phyloP scores from a whole-genome alignment of 169 alveolate species.

The Pseudocohnilembus persalinus region DNA sequence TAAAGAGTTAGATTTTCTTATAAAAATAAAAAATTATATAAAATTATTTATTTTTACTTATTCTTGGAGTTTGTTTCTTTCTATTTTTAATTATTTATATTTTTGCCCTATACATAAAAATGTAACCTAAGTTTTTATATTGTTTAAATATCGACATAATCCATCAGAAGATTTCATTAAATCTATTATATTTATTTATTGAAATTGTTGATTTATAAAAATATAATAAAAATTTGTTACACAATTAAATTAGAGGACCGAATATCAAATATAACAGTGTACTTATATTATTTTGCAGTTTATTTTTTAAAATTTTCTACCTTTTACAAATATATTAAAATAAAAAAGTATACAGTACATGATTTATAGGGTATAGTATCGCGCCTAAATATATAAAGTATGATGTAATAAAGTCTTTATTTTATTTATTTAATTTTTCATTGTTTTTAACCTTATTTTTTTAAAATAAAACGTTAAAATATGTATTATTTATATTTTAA shows the following conservation, averaged over 20 bases:
- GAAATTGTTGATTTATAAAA: not conserved
- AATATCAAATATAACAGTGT: not conserved
- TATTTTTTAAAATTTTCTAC: no score
- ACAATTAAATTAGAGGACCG: not conserved
- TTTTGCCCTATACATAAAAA: not conserved
- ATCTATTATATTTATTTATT: not conserved
- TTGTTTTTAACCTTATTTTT: not conserved
- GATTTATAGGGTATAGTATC: slow-evolving; percentile 49
- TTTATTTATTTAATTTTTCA: slow-evolving; percentile 18
- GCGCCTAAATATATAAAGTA: slow-evolving; percentile 49
- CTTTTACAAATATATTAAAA: slow-evolving; percentile 20
- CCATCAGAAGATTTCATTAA: not conserved
- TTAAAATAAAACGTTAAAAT: not conserved
- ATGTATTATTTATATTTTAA: no score
- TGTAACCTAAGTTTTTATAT: not conserved
- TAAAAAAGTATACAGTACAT: slow-evolving; percentile 23
- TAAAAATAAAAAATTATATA: no score
- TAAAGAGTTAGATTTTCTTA: no score
- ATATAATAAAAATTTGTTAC: not conserved
- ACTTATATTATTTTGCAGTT: no score
- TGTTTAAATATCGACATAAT: not conserved
- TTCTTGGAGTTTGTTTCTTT: not conserved
- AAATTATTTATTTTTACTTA: not conserved
- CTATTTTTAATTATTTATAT: no score
- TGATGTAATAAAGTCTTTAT: slow-evolving; percentile 74